Conservation (phyloP, 2,329 filamentous ascomycete genomes). For the Fusarium drepaniforme region DNA sequence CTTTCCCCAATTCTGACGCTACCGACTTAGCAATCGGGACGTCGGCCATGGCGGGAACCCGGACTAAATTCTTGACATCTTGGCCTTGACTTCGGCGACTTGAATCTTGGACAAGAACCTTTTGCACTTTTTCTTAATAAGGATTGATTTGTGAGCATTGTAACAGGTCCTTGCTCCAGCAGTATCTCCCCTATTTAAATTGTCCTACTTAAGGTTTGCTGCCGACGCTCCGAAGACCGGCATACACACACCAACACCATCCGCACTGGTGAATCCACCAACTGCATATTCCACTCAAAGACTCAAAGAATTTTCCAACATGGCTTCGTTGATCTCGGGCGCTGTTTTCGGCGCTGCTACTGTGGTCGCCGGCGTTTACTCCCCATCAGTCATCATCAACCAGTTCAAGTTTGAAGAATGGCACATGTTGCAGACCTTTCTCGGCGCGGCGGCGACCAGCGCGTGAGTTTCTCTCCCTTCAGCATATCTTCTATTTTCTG, state of each 20-base stretch:
- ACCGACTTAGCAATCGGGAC: slow-evolving; percentile 9
- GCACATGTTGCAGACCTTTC: slow-evolving; percentile 75
- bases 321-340: slow-evolving; percentile 60
- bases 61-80: not conserved
- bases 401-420: slow-evolving; percentile 73
- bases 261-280: not conserved
- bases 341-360: slow-evolving; percentile 73
- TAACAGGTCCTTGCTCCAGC: not conserved
- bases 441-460: slow-evolving; percentile 72
- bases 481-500: not conserved
- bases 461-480: slow-evolving; percentile 59
- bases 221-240: slow-evolving; percentile 26
- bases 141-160: slow-evolving; percentile 16
- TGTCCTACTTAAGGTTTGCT: not conserved
- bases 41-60: not conserved
- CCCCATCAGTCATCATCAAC: slow-evolving; percentile 68
- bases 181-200: not conserved
- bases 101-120: not conserved
- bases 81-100: not conserved
- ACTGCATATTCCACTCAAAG: not conserved
- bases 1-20: slow-evolving; percentile 19
- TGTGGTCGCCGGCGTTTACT: slow-evolving; percentile 69
- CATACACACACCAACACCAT: not conserved
- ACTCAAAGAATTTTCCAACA: slow-evolving; percentile 10
- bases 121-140: not conserved